These are phyloP conservation scores for Sporothrix brunneoviolacea DNA, from an alignment of 2,329 filamentous ascomycete species.

Conservation along the genomic window DNA sequence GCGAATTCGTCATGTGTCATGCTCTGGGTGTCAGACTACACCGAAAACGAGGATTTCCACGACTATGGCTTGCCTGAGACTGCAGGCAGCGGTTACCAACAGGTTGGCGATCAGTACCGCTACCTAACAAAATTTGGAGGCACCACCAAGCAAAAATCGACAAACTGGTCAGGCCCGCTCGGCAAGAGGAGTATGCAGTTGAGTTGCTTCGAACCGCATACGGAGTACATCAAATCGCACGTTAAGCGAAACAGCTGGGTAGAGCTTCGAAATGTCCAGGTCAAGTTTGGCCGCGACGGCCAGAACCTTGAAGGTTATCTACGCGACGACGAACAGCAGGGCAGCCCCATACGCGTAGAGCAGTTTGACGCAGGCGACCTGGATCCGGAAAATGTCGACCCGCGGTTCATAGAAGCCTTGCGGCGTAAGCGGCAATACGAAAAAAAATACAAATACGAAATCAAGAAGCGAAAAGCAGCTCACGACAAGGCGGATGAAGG, in stretches of 20 bases:
- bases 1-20: conserved; percentile 39
- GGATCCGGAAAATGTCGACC: conserved; percentile 32
- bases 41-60: conserved; percentile 59
- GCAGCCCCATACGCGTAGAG: not conserved
- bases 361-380: conserved; percentile 17
- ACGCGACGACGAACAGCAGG: conserved; percentile 45
- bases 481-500: conserved; percentile 16
- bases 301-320: conserved; percentile 65
- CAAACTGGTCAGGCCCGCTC: conserved; percentile 63
- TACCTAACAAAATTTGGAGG: conserved; percentile 36
- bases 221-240: conserved; percentile 45
- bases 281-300: conserved; percentile 49
- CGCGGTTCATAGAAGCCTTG: conserved; percentile 50
- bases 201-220: conserved; percentile 64
- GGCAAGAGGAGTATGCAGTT: conserved; percentile 67
- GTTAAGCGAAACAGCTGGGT: conserved; percentile 58
- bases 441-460: conserved; percentile 33
- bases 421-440: conserved; percentile 61
- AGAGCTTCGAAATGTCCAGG: conserved; percentile 62
- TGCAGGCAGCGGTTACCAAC: conserved; percentile 41
- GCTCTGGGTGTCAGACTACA: conserved; percentile 79
- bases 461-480: conserved; percentile 33
- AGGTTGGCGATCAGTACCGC: conserved; percentile 32
- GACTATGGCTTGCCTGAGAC: conserved; percentile 33
- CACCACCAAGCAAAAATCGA: not conserved